Percentiles rank a stretch among this genome's conserved stretches.
These are phyloP conservation scores for Lentinula novae-zelandiae DNA, from an alignment of 1,284 basidiomycete genomes.

Conservation along the genomic window DNA sequence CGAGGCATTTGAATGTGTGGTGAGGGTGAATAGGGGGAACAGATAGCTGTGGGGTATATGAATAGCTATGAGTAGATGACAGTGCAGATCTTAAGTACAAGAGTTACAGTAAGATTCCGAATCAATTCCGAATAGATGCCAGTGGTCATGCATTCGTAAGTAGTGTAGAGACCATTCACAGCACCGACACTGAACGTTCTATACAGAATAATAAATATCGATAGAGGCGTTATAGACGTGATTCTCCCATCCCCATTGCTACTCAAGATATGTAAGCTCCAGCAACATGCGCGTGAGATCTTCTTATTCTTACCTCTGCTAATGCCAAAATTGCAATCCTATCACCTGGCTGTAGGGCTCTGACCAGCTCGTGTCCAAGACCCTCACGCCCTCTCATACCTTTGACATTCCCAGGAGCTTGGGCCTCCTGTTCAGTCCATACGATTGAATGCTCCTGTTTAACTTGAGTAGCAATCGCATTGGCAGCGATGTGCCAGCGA, in stretches of 20 bases:
- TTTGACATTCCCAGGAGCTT: conserved; percentile 7
- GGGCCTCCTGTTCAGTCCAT: conserved; percentile 6
- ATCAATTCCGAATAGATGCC: too few species aligned
- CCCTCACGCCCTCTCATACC: conserved; percentile 15
- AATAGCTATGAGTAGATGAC: too few species aligned
- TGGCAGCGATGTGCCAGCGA: conserved; percentile 8
- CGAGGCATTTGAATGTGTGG: too few species aligned
- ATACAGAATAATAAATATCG: neutral
- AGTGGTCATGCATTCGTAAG: too few species aligned
- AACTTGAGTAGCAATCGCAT: neutral
- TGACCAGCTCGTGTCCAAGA: conserved; percentile 22
- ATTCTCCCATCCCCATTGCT: conserved; percentile 29
- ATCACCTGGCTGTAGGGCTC: conserved; percentile 21
- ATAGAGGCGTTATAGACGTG: conserved; percentile 18
- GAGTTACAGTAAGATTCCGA: too few species aligned
- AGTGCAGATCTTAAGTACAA: too few species aligned
- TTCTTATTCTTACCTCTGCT: conserved; percentile 25
- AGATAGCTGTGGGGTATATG: too few species aligned
- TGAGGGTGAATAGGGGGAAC: too few species aligned
- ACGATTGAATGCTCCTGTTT: neutral
- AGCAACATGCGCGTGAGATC: neutral
- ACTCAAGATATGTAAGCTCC: neutral
- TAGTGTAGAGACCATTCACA: too few species aligned
- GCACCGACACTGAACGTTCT: neutral
- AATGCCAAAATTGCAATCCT: conserved; percentile 25